A percentile compares a stretch with the other conserved stretches of the same genome.
Conservation (phyloP, 805 yeast species). For the Lipomyces japonicus region DNA sequence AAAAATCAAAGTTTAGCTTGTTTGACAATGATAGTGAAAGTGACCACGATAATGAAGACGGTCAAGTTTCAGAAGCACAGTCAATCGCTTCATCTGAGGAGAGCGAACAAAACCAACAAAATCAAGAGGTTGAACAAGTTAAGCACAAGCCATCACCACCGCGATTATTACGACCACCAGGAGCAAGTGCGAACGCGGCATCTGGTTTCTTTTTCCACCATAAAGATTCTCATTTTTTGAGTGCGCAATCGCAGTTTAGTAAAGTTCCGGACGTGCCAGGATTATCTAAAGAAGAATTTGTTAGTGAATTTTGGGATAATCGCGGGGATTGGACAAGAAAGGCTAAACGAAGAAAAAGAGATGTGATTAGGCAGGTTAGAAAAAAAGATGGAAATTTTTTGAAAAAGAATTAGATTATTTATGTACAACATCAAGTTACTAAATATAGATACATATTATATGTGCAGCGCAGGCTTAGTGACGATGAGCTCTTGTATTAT, state of each 20-base stretch:
- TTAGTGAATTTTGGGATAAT: conserved; percentile 73
- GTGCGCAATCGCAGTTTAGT: conserved; percentile 75
- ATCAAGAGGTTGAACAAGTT: neutral
- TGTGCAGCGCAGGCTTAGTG: no score
- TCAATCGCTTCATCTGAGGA: no score
- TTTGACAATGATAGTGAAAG: conserved; percentile 37
- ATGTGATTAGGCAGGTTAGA: conserved; percentile 56
- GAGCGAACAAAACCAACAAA: neutral
- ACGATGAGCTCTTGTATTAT: no score
- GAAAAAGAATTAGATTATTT: no score
- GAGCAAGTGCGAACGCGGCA: neutral
- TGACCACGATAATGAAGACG: conserved; percentile 36
- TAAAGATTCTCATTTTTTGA: conserved; percentile 77
- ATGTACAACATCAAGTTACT: no score
- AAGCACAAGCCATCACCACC: no score
- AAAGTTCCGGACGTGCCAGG: conserved; percentile 43
- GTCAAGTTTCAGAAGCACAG: neutral
- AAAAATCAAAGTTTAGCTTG: conserved; percentile 40
- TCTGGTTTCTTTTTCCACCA: conserved; percentile 63
- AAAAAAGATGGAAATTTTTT: conserved; percentile 45
- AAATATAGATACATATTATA: no score
- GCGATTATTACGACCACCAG: no score
- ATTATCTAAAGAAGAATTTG: conserved; percentile 52
- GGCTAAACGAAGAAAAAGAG: conserved; percentile 71
- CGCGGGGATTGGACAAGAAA: conserved; percentile 77